Conservation (phyloP, 1,139 yeast genomes). For the Ashbya aceris region DNA sequence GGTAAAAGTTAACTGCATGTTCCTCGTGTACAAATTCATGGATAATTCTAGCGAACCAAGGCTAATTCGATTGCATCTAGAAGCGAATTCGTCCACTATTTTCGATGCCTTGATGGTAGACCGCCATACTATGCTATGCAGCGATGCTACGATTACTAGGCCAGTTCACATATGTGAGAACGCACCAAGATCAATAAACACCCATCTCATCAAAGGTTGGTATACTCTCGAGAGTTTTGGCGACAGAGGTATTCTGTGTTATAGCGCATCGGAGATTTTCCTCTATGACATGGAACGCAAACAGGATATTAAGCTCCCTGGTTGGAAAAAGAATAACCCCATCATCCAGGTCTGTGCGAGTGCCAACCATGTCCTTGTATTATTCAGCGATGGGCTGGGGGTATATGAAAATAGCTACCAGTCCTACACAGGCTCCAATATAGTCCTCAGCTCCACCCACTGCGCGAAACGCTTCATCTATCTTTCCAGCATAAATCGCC, state of each 20-base stretch:
- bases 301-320: slow-evolving; percentile 12
- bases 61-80: too few relatives aligned
- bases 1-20: too few relatives aligned
- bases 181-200: too few relatives aligned
- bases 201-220: neutral
- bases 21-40: too few relatives aligned
- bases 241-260: slow-evolving; percentile 6
- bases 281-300: slow-evolving; percentile 3
- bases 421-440: slow-evolving; percentile 18
- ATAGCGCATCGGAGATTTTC: slow-evolving; percentile 9
- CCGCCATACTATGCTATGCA: too few relatives aligned
- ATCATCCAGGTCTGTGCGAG: slow-evolving; percentile 15
- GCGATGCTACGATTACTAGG: too few relatives aligned
- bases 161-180: too few relatives aligned
- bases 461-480: slow-evolving; percentile 19
- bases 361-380: slow-evolving; percentile 9
- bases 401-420: slow-evolving; percentile 14
- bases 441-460: slow-evolving; percentile 20
- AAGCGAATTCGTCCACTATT: too few relatives aligned
- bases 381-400: slow-evolving; percentile 18
- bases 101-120: too few relatives aligned
- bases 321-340: slow-evolving; percentile 11
- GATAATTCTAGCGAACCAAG: too few relatives aligned
- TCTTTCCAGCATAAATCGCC: slow-evolving; percentile 19
- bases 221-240: neutral